Evolutionary conservation across 2,329 filamentous ascomycete genomes (phyloP), one percentile per base, ranked within the genome.

Genomic region (Aureobasidium leucospermi): DNA sequence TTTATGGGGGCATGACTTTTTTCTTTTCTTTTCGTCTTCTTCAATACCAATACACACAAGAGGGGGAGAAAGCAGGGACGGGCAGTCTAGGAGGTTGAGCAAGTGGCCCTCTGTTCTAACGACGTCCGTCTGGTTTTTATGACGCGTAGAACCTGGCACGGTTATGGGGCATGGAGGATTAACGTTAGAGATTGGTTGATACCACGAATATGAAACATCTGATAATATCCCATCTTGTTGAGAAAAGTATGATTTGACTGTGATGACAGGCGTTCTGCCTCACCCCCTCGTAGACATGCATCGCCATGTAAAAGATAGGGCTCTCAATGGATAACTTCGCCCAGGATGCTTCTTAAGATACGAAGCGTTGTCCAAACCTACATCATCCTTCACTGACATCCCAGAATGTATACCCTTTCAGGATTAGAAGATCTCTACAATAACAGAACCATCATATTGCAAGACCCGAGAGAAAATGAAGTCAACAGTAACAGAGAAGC

Each of bases 81-180:
- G 48, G 13, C 19, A 4, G 53, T 58, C 59, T 58, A 66, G 64
- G 68, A 67, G 64, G 68, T 69, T 65, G 65, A 70, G 63, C 67
- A 68, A 68, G 68, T 70, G 68, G 68, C 68, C 68, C 64, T 67
- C 68, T 61, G 58, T 31, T 59, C 19, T 34, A 38, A 59, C 48
- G 58, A 59, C 47, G 41, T 29, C 29, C 45, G 45, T 59, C 45
- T 59, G 57, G 45, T 32, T 59, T 39, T 56, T 38, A 56, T 29
- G 52, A 56, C 41, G 41, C 39, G 28, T 55, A 55, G 51, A 55
- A 43, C 38, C 36, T 8, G 49, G 19, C 23, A 23, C 23, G 23
- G 23, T 23, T 23, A 38, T 36, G 28, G 48, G 48, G 32, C 23
- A 51, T 11, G 48, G 34, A 6, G 39, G 48, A 34, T 38, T 29